Evolutionary conservation across 805 yeast genomes (phyloP).

Genomic region (Myxozyma monticola): DNA sequence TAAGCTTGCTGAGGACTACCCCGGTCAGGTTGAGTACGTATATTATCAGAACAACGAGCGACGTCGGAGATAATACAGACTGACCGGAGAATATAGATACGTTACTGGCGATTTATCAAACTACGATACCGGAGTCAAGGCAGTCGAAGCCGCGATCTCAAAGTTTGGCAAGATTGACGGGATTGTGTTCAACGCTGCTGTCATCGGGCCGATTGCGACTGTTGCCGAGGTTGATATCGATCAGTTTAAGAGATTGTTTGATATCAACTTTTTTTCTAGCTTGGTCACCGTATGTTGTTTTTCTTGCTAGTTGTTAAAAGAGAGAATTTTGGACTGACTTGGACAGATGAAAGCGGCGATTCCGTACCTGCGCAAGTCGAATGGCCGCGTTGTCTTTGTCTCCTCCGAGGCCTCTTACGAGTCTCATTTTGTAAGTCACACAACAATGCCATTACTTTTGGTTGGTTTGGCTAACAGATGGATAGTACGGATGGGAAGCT

Average conservation of each 20-base stretch:
- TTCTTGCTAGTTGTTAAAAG: neutral
- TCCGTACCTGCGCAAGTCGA: slow-evolving; percentile 56
- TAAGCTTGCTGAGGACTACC: slow-evolving; percentile 47
- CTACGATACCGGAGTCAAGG: slow-evolving; percentile 38
- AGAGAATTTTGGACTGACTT: neutral
- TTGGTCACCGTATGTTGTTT: slow-evolving; percentile 43
- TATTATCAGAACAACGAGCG: slow-evolving; percentile 4
- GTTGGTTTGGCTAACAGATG: neutral
- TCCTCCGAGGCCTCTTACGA: slow-evolving; percentile 72
- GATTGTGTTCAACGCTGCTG: slow-evolving; percentile 69
- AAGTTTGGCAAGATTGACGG: slow-evolving; percentile 55
- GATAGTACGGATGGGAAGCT: slow-evolving; percentile 76
- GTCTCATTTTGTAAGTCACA: slow-evolving; percentile 20
- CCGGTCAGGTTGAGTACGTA: slow-evolving; percentile 30
- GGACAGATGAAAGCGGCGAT: slow-evolving; percentile 43
- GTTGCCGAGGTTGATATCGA: slow-evolving; percentile 52
- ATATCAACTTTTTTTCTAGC: slow-evolving; percentile 75
- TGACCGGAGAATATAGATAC: slow-evolving; percentile 31
- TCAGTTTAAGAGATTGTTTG: slow-evolving; percentile 65
- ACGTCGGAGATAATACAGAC: slow-evolving; percentile 2
- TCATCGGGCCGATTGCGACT: slow-evolving; percentile 70
- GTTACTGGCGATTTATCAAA: slow-evolving; percentile 58
- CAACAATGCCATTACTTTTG: neutral
- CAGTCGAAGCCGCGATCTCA: slow-evolving; percentile 46
- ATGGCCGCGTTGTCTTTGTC: slow-evolving; percentile 71